Evolutionary conservation across 805 yeast species (phyloP), one percentile per base, ranked within the genome.

Genomic region (Brettanomyces bruxellensis): DNA sequence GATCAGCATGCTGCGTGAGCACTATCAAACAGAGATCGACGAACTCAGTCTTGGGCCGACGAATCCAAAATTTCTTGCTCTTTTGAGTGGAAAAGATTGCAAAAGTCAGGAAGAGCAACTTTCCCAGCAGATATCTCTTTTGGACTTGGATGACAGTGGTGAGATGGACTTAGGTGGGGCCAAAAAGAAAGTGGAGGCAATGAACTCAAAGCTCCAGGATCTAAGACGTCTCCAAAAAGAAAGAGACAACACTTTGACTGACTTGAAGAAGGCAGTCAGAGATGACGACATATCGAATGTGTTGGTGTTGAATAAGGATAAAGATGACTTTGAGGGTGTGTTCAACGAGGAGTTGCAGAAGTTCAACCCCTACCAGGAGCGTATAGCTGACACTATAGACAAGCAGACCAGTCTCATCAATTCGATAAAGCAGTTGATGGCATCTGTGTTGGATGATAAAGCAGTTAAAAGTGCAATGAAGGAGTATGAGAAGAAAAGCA

Each of bases 201-300:
- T 87, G 3, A 86, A 82, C 47, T 70, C 74, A n/a, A 61, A 72
- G 14, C 66, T 83, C 40, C 77, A 76, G 42, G 82, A 81, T 47
- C 70, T 91, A 56, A 76, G 76, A 47, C 70, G 76, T 40, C 59
- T 88, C 48, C 79, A 79, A 54, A 68, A 74, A 32, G 93, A 86
- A 59, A 78, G 95, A 41, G 61, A 68, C 5, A 70, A 78, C 36
- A 71, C 83, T 2, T 68, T 86, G 34, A 71, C 71, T 2, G 86
- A 81, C 43, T 70, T 91, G 56, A 88, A 88, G 57, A 72, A 69
- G 5, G 75, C 76, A 42, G 80, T 86, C 34, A 93, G 82, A 55
- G 71, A 73, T 12, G 98, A 91, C 64, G 97, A 91, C 59, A 87
- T 89, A 43, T 83, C 95, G 0, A 81, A 83, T 45, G 69, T 82